Evolutionary conservation across 2,329 filamentous ascomycete species (phyloP), one percentile per base, ranked within the genome.

Genomic region (Hysterium pulicare): DNA sequence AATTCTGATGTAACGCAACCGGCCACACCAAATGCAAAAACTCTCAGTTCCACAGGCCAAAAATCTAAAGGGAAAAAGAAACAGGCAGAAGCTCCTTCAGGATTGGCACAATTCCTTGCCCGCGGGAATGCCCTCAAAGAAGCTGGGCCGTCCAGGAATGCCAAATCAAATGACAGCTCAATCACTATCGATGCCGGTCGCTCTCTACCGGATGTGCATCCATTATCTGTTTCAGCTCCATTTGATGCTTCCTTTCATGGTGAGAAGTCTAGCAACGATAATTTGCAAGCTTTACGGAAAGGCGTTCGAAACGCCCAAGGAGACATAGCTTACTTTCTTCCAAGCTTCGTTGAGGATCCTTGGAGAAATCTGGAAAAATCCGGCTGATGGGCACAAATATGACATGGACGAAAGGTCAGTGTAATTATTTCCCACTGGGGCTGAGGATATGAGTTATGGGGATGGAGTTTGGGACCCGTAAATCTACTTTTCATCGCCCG

Each of bases 301-400:
- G 63, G 66, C 4, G 59, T 70, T 17, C 61, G 62, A 38, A 70
- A 71, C 50, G 59, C 66, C 45, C 66, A 61, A 1, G 85, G 83
- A 74, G 85, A 81, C 63, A 65, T 75, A 34, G 78, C 72, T 28
- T 86, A 85, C 61, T 87, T 86, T 62, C 78, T 85, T 48, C 75
- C 77, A 0, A 73, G 71, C 41, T 84, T 81, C 46, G 79, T 86
- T 54, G 73, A 81, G 58, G 87, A 88, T 57, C 84, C 84, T 0
- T 88, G 84, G 84, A 75, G 19, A 28, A 19, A 23, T 16, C 9
- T 39, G 21, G 21, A 26, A 17, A 15, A n/a, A n/a, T 15, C 13
- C 13, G 28, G 28, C n/a, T n/a, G n/a, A n/a, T n/a, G n/a, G n/a
- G n/a, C n/a, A n/a, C n/a, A n/a, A n/a, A n/a, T n/a, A n/a, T n/a